Percentiles rank a stretch among this genome's conserved stretches.
Conservation (phyloP, 352 stramenopile species). For the Aphanomyces astaci region DNA sequence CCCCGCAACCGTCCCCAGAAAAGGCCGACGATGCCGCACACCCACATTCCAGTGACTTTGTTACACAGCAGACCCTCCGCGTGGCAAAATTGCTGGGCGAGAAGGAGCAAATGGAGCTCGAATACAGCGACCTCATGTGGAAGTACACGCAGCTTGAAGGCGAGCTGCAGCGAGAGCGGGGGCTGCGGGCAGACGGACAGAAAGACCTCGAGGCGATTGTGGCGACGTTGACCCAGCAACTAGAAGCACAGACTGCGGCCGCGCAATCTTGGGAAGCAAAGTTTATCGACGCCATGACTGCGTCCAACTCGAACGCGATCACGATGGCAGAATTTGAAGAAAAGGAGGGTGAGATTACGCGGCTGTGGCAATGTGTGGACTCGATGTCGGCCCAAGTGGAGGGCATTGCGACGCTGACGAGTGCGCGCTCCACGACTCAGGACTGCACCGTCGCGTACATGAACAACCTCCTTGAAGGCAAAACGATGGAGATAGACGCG, state of each 20-base stretch:
- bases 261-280: not conserved
- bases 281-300: not conserved
- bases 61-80: not conserved
- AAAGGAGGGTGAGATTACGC: not conserved
- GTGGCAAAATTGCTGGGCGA: not conserved
- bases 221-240: not conserved
- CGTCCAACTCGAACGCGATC: not conserved
- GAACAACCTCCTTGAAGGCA: not conserved
- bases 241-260: not conserved
- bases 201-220: not conserved
- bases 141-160: not conserved
- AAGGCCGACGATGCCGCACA: not conserved
- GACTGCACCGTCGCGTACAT: not conserved
- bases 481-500: not conserved
- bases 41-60: not conserved
- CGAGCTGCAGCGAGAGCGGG: not conserved
- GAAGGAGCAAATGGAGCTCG: conserved; percentile 8
- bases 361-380: conserved; percentile 7
- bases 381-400: conserved; percentile 1
- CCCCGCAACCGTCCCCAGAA: not conserved
- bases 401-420: not conserved
- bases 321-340: conserved; percentile 12
- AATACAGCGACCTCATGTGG: conserved; percentile 3
- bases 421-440: not conserved
- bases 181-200: not conserved